Evolutionary conservation across 1,284 basidiomycete species (phyloP), one percentile per base, ranked within the genome.

Genomic region (Cutaneotrichosporon dermatis): DNA sequence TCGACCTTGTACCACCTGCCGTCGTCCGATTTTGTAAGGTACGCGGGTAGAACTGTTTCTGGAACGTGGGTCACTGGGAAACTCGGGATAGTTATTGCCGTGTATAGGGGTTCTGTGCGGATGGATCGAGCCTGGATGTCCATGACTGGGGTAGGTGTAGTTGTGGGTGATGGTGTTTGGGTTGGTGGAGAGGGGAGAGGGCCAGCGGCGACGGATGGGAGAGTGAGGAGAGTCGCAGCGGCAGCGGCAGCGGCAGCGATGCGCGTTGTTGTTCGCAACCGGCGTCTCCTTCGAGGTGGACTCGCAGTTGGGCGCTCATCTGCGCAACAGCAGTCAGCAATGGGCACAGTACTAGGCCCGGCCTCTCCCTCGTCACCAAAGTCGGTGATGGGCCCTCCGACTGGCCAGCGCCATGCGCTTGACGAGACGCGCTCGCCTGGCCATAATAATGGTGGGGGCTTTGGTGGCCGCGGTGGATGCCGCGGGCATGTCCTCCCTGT

Each of bases 21-120:
- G 51, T 73, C 68, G 2, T 59, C 42, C 25, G 61, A 57, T 45
- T 65, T 58, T 12, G 67, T 72, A 35, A 74, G 51, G n/a, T 68
- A 64, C 52, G 67, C 70, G 4, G 73, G 73, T 6, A 75, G 59
- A 7, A 55, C 56, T 6, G 68, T 71, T 50, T 69, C 71, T 34
- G 63, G 50, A 6, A 65, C 35, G 3, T 16, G 41, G 13, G 57
- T 55, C n/a, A 54, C 39, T 16, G 50, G 36, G 34, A 36, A 51
- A 9, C 8, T 53, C n/a, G 15, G 49, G 34, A 49, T n/a, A n/a
- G 46, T 49, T 10, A 49, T 13, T 6, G 35, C 34, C 4, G 46
- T 25, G 44, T 49, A 58, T 39, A 54, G 11, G 2, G 58, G 48
- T 4, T 45, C 46, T 5, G 51, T 48, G 11, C 35, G 37, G 35